These are phyloP conservation scores for Coemansia pectinata DNA, from an alignment of 192 early-diverging fungal genomes.

Conservation along the genomic window DNA sequence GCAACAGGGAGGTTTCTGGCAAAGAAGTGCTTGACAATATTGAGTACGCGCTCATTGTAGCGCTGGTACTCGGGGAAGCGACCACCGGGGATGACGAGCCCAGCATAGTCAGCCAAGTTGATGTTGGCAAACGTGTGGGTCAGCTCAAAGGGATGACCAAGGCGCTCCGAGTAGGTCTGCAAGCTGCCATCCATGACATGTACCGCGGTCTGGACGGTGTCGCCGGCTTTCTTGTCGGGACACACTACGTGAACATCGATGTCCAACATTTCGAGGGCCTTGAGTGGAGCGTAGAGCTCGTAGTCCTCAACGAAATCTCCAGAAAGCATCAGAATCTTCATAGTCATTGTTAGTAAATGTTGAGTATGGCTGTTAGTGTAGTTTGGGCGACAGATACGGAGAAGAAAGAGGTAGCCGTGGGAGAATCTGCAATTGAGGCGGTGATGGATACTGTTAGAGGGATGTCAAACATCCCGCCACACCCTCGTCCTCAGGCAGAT, in stretches of 20 bases:
- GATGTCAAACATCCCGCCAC: not conserved
- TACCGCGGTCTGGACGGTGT: constrained; percentile 51
- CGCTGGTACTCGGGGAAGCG: constrained; percentile 61
- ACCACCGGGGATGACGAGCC: constrained; percentile 58
- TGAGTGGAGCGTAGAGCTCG: constrained; percentile 58
- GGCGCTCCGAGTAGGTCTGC: constrained; percentile 58
- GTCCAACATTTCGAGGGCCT: constrained; percentile 54
- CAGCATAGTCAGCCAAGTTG: constrained; percentile 53
- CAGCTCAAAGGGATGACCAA: constrained; percentile 53
- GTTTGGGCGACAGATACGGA: not conserved
- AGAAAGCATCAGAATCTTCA: constrained; percentile 37
- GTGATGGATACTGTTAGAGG: not conserved
- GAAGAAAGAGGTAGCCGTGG: not conserved
- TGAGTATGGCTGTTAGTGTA: not conserved
- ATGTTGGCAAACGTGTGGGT: constrained; percentile 50
- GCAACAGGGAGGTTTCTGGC: constrained; percentile 55
- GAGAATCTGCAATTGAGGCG: not conserved
- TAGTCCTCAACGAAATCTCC: constrained; percentile 57
- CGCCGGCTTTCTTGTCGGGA: constrained; percentile 57
- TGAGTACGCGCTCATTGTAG: constrained; percentile 54
- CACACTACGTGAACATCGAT: constrained; percentile 57
- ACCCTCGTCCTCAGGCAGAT: not conserved
- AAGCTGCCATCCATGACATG: constrained; percentile 52
- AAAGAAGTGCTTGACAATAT: constrained; percentile 55
- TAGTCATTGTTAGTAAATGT: not conserved